A percentile compares a stretch with the other conserved stretches of the same genome.
Conservation (phyloP, 169 alveolate genomes). For the Cytauxzoon felis region DNA sequence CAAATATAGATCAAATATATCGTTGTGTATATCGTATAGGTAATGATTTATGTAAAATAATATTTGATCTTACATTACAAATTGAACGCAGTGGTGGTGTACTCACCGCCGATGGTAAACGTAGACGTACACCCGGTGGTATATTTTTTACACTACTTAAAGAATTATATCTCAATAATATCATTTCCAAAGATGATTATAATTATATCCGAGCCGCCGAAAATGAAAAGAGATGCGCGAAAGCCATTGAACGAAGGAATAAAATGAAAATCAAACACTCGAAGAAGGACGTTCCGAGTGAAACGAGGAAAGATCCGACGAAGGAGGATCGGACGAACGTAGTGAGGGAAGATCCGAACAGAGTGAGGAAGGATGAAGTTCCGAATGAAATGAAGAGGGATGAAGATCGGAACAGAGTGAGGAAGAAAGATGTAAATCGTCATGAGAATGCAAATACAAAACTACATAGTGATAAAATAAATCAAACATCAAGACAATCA, state of each 20-base stretch:
- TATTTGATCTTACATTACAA: constrained; percentile 74
- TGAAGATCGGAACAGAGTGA: background rate
- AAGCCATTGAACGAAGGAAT: constrained; percentile 52
- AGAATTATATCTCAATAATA: constrained; percentile 72
- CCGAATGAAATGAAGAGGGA: background rate
- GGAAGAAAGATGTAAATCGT: too few species aligned
- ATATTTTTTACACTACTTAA: constrained; percentile 80
- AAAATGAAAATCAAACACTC: constrained; percentile 13
- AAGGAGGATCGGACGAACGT: background rate
- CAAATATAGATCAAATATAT: constrained; percentile 74
- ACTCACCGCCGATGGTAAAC: constrained; percentile 76
- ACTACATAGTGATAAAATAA: too few species aligned
- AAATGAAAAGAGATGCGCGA: constrained; percentile 76
- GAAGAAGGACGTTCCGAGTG: constrained; percentile 25
- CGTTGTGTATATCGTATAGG: constrained; percentile 77
- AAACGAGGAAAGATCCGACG: constrained; percentile 6
- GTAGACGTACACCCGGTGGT: constrained; percentile 85
- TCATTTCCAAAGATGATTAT: constrained; percentile 78
- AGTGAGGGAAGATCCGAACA: background rate
- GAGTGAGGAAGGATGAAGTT: background rate
- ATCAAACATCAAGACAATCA: too few species aligned
- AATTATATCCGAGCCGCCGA: constrained; percentile 80
- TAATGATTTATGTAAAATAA: constrained; percentile 69
- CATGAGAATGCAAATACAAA: too few species aligned
- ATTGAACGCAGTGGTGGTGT: constrained; percentile 83